Evolutionary conservation across 768 basidiomycete species (phyloP).

Genomic region (Punctularia strigosozonata): DNA sequence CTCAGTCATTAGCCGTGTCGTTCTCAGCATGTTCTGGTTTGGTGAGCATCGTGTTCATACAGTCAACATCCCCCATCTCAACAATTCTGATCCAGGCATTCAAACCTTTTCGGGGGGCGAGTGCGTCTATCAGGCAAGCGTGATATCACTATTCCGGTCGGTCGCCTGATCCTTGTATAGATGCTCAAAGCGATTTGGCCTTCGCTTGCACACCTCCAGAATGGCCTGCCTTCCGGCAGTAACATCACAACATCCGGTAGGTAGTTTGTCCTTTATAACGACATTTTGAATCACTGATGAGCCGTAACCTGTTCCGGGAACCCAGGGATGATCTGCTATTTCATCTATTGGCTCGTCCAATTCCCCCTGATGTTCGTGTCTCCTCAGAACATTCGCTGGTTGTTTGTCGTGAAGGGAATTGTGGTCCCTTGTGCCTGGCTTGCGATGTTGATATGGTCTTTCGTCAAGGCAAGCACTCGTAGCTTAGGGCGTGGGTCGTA

Average conservation of each 20-base stretch:
- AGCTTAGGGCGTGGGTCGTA: no score
- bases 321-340: conserved; percentile 67
- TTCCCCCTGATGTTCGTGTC: conserved; percentile 67
- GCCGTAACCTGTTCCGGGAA: background rate
- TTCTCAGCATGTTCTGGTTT: conserved; percentile 79
- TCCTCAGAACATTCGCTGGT: conserved; percentile 64
- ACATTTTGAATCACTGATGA: background rate
- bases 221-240: conserved; percentile 42
- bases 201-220: conserved; percentile 48
- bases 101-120: conserved; percentile 55
- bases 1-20: conserved; percentile 62
- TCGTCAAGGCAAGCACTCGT: no score
- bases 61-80: conserved; percentile 4
- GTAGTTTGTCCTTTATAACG: conserved; percentile 8
- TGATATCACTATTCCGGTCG: background rate
- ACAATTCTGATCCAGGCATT: background rate
- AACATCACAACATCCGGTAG: conserved; percentile 53
- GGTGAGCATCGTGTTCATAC: conserved; percentile 67
- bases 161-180: conserved; percentile 6
- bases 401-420: conserved; percentile 48
- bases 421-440: conserved; percentile 56
- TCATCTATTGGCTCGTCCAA: conserved; percentile 70
- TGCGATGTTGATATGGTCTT: conserved; percentile 71
- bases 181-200: conserved; percentile 85
- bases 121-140: conserved; percentile 48